Conservation (phyloP, 106 monocot genomes). For the Dendrobium catenatum region DNA sequence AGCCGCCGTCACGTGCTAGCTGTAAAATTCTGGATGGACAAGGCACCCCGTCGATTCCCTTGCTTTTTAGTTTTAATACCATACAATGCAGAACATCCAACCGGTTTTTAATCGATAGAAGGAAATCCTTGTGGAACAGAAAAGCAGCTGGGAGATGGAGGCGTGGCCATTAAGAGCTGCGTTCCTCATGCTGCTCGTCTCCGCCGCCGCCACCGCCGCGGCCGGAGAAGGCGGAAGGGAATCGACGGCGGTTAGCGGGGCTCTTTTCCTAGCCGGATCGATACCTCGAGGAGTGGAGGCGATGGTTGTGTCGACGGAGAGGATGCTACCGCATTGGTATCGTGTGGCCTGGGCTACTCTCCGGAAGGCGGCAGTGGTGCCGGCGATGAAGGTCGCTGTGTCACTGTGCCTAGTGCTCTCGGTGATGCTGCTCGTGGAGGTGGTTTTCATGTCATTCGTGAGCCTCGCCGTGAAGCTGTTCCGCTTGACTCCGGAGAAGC, state of each 20-base stretch:
- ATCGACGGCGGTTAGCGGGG: neutral
- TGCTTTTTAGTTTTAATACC: neutral
- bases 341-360: constrained; percentile 6
- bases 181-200: neutral
- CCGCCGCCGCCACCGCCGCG: neutral
- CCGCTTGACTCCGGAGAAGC: constrained; percentile 28
- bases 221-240: neutral
- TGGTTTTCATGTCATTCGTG: constrained; percentile 23
- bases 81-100: neutral
- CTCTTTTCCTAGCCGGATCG: neutral
- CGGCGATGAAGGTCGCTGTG: constrained; percentile 14
- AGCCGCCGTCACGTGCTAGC: too few relatives aligned
- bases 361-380: constrained; percentile 13
- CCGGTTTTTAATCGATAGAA: neutral
- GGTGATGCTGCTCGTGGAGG: constrained; percentile 35
- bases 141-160: neutral
- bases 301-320: constrained; percentile 6
- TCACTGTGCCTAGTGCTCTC: constrained; percentile 32
- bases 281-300: neutral
- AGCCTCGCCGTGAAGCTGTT: constrained; percentile 29
- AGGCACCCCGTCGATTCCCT: neutral
- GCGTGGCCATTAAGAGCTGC: constrained; percentile 3
- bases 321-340: constrained; percentile 8
- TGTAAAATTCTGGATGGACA: neutral
- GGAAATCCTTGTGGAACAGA: neutral